Base-by-base conservation (phyloP, 2,329 filamentous ascomycete species). In the Pseudofabraea citricarpa region DNA sequence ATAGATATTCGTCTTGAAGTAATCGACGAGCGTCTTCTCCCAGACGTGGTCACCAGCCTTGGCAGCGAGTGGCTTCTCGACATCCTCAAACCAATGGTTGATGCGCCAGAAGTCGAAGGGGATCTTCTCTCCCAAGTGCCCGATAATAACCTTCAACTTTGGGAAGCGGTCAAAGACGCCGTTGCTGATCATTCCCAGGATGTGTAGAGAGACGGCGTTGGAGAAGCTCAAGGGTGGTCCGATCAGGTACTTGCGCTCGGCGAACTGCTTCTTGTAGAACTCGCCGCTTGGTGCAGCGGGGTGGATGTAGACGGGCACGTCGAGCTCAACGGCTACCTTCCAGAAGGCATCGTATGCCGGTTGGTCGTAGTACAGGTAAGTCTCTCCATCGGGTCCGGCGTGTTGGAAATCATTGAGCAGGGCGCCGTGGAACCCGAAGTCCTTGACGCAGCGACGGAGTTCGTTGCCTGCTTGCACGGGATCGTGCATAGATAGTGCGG, bases 281-380 rank as follows among this genome's bases (percentile, higher is more conserved):
- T 66, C 68, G 6, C 77, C 77, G 0, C 74, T 75, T 2, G 80
- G 76, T 50, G 74, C 72, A 37, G 74, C 27, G 60, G 62, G 81
- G 58, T 85, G 81, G 1, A 85, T 66, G 54, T 84, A 85, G 38
- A 85, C 69, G 0, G 80, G 79, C 0, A 83, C 79, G 44, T 83
- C 75, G 0, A 85, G 71, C 33, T 81, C 74, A 2, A 68, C 69
- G 7, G 73, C 69, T 0, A 71, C 73, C 10, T 67, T 56, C 80
- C 80, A 84, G 68, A 85, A 83, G 18, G 72, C 59, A 50, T 81
- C 77, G 69, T 74, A 85, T 47, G 75, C 71, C 0, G 73, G 68
- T 7, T 70, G 65, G 55, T 85, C 81, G 62, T 83, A 85, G 64
- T 83, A 84, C 57, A 83, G 65, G 67, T 79, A 75, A 19, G 72